Percentiles rank a stretch among this genome's conserved stretches.
Conservation (phyloP, 805 yeast species). For the Wickerhamiella alocasiicola region DNA sequence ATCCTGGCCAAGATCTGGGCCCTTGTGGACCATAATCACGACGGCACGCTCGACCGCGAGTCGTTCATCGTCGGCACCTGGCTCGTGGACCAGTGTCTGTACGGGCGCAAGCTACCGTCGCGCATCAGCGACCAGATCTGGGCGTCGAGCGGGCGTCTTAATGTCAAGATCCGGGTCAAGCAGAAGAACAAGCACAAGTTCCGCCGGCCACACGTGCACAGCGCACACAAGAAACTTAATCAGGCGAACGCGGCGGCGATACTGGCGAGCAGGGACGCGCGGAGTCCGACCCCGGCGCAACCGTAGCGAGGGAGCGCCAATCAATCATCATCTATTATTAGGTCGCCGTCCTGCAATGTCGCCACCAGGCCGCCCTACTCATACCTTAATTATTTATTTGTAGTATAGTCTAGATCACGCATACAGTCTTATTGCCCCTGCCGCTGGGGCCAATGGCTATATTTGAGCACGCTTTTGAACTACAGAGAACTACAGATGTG, state of each 20-base stretch:
- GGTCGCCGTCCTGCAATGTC: too few relatives aligned
- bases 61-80: slow-evolving; percentile 96
- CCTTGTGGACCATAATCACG: slow-evolving; percentile 41
- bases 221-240: neutral
- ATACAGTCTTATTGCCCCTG: too few relatives aligned
- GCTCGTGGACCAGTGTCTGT: slow-evolving; percentile 90
- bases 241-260: slow-evolving; percentile 8
- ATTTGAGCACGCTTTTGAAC: too few relatives aligned
- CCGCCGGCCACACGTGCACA: slow-evolving; percentile 3
- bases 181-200: slow-evolving; percentile 15
- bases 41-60: slow-evolving; percentile 64
- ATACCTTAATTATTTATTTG: too few relatives aligned
- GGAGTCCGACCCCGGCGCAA: slow-evolving; percentile 9
- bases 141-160: slow-evolving; percentile 51
- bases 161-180: slow-evolving; percentile 28
- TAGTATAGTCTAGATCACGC: too few relatives aligned
- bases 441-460: too few relatives aligned
- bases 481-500: too few relatives aligned
- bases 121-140: slow-evolving; percentile 57
- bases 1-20: slow-evolving; percentile 54
- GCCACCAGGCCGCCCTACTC: too few relatives aligned
- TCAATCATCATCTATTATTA: too few relatives aligned
- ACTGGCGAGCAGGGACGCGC: slow-evolving; percentile 4
- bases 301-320: too few relatives aligned
- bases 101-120: slow-evolving; percentile 81